Evolutionary conservation across 1,284 basidiomycete genomes (phyloP).

Genomic region (Thelephora terrestris): DNA sequence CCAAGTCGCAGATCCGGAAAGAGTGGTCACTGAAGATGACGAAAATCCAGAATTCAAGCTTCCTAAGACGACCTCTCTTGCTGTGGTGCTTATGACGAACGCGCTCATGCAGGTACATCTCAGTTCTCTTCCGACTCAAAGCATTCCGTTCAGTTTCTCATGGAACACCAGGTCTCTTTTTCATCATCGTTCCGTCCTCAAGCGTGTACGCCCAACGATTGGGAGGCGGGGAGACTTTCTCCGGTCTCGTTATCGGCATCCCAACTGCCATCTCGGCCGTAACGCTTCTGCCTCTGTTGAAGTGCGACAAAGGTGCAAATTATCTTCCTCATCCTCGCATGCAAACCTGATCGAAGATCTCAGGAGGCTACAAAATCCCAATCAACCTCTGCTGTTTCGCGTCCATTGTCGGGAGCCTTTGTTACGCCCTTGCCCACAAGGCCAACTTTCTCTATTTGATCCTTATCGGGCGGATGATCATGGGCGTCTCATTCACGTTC

Average conservation of each 20-base stretch:
- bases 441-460: slow-evolving; percentile 39
- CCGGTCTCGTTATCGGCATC: slow-evolving; percentile 61
- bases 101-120: slow-evolving; percentile 33
- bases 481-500: slow-evolving; percentile 37
- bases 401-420: slow-evolving; percentile 31
- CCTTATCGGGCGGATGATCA: slow-evolving; percentile 36
- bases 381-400: slow-evolving; percentile 33
- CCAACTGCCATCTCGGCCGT: slow-evolving; percentile 51
- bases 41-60: slow-evolving; percentile 36
- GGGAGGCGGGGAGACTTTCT: slow-evolving; percentile 56
- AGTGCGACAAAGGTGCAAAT: slow-evolving; percentile 42
- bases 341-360: not conserved
- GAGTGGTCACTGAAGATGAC: not conserved
- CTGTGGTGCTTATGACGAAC: slow-evolving; percentile 34
- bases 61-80: slow-evolving; percentile 32
- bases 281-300: slow-evolving; percentile 46
- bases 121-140: not conserved
- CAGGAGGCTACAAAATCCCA: slow-evolving; percentile 42
- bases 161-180: slow-evolving; percentile 49
- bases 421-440: slow-evolving; percentile 36
- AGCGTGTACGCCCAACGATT: slow-evolving; percentile 51
- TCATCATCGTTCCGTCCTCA: slow-evolving; percentile 50
- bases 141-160: not conserved
- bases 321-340: not conserved
- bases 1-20: too few relatives aligned